Evolutionary conservation across 371 early-diverging fungal species (phyloP).

Genomic region (Mucor mucedo): DNA sequence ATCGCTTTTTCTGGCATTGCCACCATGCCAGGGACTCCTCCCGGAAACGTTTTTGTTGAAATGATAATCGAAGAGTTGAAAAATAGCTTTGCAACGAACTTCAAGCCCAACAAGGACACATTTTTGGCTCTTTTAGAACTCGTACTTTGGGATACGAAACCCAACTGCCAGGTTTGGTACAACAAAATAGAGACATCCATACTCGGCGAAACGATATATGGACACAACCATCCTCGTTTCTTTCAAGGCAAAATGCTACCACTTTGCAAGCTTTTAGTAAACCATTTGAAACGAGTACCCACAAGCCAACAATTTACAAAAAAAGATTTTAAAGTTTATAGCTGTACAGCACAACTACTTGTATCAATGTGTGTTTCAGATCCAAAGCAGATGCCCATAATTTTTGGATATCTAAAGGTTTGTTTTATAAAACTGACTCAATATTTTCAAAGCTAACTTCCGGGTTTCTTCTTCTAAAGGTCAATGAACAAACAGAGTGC

Average conservation of each 20-base stretch:
- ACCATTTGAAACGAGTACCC: constrained; percentile 42
- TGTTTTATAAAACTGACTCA: neutral
- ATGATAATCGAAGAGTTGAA: constrained; percentile 53
- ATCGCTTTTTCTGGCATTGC: constrained; percentile 40
- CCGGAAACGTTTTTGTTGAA: constrained; percentile 49
- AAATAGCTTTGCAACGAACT: constrained; percentile 17
- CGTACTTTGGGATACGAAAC: constrained; percentile 46
- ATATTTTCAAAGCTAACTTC: neutral
- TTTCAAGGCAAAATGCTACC: constrained; percentile 38
- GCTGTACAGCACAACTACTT: constrained; percentile 39
- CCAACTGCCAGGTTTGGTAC: constrained; percentile 42
- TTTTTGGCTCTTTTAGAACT: constrained; percentile 50
- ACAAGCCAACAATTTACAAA: constrained; percentile 49
- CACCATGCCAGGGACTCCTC: constrained; percentile 35
- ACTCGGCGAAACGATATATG: constrained; percentile 18
- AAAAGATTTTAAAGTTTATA: constrained; percentile 54
- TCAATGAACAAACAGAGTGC: constrained; percentile 48
- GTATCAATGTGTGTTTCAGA: constrained; percentile 42
- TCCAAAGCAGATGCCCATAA: constrained; percentile 30
- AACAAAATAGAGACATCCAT: constrained; percentile 35
- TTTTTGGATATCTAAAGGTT: constrained; percentile 50
- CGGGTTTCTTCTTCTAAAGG: constrained; percentile 24
- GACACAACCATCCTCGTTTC: constrained; percentile 28
- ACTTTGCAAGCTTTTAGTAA: constrained; percentile 39
- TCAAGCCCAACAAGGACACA: constrained; percentile 48